Evolutionary conservation across 192 early-diverging fungal genomes (phyloP).

Genomic region (Endogone sp.): DNA sequence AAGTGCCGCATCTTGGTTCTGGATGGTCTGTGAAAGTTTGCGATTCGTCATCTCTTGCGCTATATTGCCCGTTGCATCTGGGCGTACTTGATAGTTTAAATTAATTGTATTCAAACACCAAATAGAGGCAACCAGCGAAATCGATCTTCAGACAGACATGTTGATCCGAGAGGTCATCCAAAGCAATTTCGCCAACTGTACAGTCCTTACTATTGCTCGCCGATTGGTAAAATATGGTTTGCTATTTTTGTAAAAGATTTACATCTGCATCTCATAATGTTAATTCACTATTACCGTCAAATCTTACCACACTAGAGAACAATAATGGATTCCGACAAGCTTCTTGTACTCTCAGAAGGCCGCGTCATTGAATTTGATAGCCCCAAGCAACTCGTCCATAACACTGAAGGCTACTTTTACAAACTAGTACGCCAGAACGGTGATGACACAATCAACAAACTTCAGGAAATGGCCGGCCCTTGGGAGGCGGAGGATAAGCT

Average conservation of each 20-base stretch:
- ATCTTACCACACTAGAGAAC: slow-evolving; percentile 25
- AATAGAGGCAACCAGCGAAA: slow-evolving; percentile 60
- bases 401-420: slow-evolving; percentile 40
- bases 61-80: too few relatives aligned
- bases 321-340: slow-evolving; percentile 59
- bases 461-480: neutral
- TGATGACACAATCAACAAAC: neutral
- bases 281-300: neutral
- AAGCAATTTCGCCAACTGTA: slow-evolving; percentile 13
- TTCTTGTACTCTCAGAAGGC: slow-evolving; percentile 77
- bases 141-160: slow-evolving; percentile 54
- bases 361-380: slow-evolving; percentile 66
- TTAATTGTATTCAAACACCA: neutral
- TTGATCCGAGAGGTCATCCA: slow-evolving; percentile 56
- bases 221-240: slow-evolving; percentile 14
- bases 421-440: neutral
- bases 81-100: too few relatives aligned
- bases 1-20: slow-evolving; percentile 60
- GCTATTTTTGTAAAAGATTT: neutral
- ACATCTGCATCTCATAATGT: too few relatives aligned
- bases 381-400: slow-evolving; percentile 52
- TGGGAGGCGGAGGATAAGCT: neutral
- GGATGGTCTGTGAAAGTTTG: slow-evolving; percentile 36
- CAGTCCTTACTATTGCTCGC: slow-evolving; percentile 64
- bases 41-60: too few relatives aligned